Base-by-base conservation (phyloP, 78 protist species). In the Abeoforma whisleri region DNA sequence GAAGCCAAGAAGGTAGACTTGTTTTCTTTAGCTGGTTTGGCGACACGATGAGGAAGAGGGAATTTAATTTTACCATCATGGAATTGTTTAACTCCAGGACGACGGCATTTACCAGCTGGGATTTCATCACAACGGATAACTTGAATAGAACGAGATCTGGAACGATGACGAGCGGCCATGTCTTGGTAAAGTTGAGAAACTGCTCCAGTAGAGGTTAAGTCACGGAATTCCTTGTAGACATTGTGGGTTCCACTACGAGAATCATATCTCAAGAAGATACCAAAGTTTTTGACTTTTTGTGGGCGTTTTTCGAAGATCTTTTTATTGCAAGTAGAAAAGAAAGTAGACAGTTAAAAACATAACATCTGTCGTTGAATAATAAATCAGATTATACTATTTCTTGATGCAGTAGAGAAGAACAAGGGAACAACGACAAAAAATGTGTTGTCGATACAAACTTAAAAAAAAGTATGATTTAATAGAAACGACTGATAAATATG, bases 141-240 rank as follows among this genome's bases (percentile, higher is more conserved):
- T 90, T 97, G 99, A 62, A 98, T 92, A 76, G 88, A 73, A 70
- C 69, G 28, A 68, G 74, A 76, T 36, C 95, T 91, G 39, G 96
- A 96, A 38, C 96, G 91, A 91, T 96, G 97, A 88, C 97, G 96
- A 70, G 95, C 90, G 38, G 99, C 99, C 94, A 98, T 89, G 34
- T 97, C 99, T 68, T 12, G 68, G 82, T 72, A 91, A 89, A 84
- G 37, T 69, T 91, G 92, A 48, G 89, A 79, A 39, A 96, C 89
- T 83, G 98, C 98, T 39, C 91, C 93, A 86, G 82, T 25, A 74
- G 92, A 80, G 69, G 96, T 74, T 69, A 62, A 16, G 68, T 90
- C 98, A 33, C 99, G 90, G 95, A 87, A 96, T 89, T 96, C 98
- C 89, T 94, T 95, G 97, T 92, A 93, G 95, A 95, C 94, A 95